Evolutionary conservation across 176 grass and related monocot species (phyloP), one percentile per base, ranked within the genome.

Genomic region (Oryza glaberrima): DNA sequence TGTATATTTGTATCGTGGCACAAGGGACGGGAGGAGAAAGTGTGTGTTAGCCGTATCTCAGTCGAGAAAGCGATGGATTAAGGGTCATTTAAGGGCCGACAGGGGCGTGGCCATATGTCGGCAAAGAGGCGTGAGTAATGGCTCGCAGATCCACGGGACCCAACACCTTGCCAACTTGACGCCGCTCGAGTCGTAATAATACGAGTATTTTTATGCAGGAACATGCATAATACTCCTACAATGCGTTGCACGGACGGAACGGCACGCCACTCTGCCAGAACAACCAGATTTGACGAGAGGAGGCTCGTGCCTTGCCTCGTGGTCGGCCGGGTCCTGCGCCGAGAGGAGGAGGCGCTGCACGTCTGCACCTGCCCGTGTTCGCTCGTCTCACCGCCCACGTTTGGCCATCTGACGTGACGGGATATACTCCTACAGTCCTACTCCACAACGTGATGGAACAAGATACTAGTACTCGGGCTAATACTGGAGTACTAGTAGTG

Each of bases 41-140:
- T 58, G 54, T 58, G 19, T 58, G 19, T 36, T 36, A 56, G 52
- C 52, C 52, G 52, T 58, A 58, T 58, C 54, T 58, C 17, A 19
- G 16, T 58, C 13, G 54, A 9, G 54, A 43, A 2, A 2, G 32
- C 20, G 22, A 58, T 5, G 47, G 72, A 67, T 36, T 48, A 70
- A 19, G 0, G 78, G 17, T 75, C 70, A 49, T 82, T 77, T 65
- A 88, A 71, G 80, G 79, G 43, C 79, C 79, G 73, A 72, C 86
- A 82, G 17, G 17, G 66, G 26, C 40, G 65, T 71, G 79, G 79
- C 73, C 51, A 48, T 35, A 40, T 77, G 86, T 88, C 86, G 86
- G 80, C 80, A 88, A 41, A 47, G 58, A 49, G 30, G 48, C 23
- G 72, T 25, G 63, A 61, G 48, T 44, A 20, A 58, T 25, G 60